Conservation (phyloP, 768 basidiomycete species). For the Neoboletus magnificus region DNA sequence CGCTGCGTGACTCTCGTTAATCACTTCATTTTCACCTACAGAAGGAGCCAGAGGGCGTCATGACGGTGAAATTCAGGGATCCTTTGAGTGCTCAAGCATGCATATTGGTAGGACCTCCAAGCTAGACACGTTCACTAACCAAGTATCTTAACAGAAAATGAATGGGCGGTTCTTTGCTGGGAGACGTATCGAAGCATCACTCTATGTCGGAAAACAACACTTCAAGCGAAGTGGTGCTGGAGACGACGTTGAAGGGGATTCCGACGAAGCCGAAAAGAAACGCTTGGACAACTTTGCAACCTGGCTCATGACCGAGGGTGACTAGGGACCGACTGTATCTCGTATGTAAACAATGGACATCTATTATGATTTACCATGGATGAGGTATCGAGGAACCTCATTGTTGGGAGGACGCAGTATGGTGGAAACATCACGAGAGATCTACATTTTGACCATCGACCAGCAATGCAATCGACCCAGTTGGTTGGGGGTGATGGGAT, state of each 20-base stretch:
- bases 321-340: conserved; percentile 35
- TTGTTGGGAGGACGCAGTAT: background rate
- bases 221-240: conserved; percentile 73
- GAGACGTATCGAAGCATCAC: conserved; percentile 72
- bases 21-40: conserved; percentile 31
- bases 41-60: conserved; percentile 91
- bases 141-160: conserved; percentile 70
- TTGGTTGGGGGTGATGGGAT: no score
- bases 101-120: conserved; percentile 56
- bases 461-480: no score
- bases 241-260: conserved; percentile 60
- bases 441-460: background rate
- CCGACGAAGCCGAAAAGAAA: conserved; percentile 74
- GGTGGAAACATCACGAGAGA: no score
- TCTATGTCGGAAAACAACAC: conserved; percentile 78
- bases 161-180: conserved; percentile 89
- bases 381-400: background rate
- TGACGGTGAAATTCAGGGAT: conserved; percentile 96
- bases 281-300: conserved; percentile 84
- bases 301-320: conserved; percentile 83
- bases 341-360: background rate
- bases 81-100: conserved; percentile 92
- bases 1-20: background rate
- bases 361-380: background rate
- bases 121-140: background rate